Percentiles rank a stretch among this genome's conserved stretches.
Evolutionary conservation across 768 basidiomycete genomes (phyloP).

Genomic region (Hericium alpestre): DNA sequence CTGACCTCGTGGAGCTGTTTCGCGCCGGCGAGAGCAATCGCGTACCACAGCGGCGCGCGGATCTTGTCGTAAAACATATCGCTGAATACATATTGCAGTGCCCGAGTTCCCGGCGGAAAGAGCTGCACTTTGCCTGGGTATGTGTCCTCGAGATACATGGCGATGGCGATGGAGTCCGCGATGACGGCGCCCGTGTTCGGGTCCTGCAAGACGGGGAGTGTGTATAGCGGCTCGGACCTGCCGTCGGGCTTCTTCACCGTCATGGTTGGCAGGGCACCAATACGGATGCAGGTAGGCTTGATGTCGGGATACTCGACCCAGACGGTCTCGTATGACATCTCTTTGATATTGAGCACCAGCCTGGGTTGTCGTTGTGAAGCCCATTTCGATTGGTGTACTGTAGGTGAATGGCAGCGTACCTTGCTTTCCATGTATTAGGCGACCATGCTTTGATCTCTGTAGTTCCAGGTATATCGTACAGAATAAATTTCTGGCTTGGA

Average conservation of each 20-base stretch:
- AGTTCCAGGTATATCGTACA: slow-evolving; percentile 13
- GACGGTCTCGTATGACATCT: slow-evolving; percentile 10
- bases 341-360: slow-evolving; percentile 7
- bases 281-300: neutral
- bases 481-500: neutral
- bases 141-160: neutral
- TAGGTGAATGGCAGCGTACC: slow-evolving; percentile 1
- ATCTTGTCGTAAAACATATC: neutral
- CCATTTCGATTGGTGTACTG: too few relatives aligned
- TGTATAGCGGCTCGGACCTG: slow-evolving; percentile 6
- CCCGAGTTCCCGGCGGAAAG: neutral
- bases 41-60: neutral
- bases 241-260: neutral
- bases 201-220: slow-evolving; percentile 15
- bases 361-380: neutral
- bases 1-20: neutral
- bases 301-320: slow-evolving; percentile 16
- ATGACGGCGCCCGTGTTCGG: neutral
- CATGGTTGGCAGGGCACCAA: slow-evolving; percentile 3
- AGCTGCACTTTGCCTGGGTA: neutral
- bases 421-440: slow-evolving; percentile 14
- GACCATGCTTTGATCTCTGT: slow-evolving; percentile 10
- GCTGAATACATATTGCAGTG: neutral
- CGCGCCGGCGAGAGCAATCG: neutral
- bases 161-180: slow-evolving; percentile 12